Percentiles rank a stretch among this genome's conserved stretches.
Evolutionary conservation across 1,284 basidiomycete genomes (phyloP).

Genomic region (Ceratobasidium sp.): DNA sequence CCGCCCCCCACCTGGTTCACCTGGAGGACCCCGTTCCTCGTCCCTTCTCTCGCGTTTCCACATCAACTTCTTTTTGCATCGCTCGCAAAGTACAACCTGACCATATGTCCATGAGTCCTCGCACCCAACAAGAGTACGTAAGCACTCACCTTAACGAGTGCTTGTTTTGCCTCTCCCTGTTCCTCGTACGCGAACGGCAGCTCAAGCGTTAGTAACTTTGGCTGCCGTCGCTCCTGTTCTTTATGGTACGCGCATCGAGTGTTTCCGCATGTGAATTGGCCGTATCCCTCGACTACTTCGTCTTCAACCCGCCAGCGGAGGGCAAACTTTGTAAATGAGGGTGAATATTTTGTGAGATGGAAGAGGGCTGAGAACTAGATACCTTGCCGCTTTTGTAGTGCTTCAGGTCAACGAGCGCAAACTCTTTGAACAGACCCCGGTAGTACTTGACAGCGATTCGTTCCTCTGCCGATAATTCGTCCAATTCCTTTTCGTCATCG

Average conservation of each 20-base stretch:
- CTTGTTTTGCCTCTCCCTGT: constrained; percentile 72
- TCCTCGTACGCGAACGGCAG: constrained; percentile 88
- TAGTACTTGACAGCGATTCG: constrained; percentile 87
- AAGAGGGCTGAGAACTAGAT: not conserved
- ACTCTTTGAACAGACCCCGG: constrained; percentile 84
- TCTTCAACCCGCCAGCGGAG: constrained; percentile 89
- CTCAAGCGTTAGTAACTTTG: constrained; percentile 71
- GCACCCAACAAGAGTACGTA: not conserved
- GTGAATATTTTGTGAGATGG: not conserved
- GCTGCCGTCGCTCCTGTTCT: constrained; percentile 45
- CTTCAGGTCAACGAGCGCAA: constrained; percentile 89
- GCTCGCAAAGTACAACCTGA: constrained; percentile 73
- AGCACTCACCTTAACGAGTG: constrained; percentile 70
- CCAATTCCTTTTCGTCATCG: constrained; percentile 58
- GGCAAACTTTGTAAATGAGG: constrained; percentile 63
- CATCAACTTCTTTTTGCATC: constrained; percentile 81
- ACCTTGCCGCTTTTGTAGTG: constrained; percentile 93
- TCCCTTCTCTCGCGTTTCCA: constrained; percentile 72
- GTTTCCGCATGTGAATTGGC: constrained; percentile 86
- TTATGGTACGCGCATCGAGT: constrained; percentile 77
- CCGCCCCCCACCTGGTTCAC: constrained; percentile 43
- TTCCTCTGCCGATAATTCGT: constrained; percentile 63
- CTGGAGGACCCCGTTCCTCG: constrained; percentile 50
- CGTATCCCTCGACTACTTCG: constrained; percentile 83
- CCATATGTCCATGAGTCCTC: not conserved